Base-by-base conservation (phyloP, 1,284 basidiomycete genomes). In the Ustilago vetiveriae region DNA sequence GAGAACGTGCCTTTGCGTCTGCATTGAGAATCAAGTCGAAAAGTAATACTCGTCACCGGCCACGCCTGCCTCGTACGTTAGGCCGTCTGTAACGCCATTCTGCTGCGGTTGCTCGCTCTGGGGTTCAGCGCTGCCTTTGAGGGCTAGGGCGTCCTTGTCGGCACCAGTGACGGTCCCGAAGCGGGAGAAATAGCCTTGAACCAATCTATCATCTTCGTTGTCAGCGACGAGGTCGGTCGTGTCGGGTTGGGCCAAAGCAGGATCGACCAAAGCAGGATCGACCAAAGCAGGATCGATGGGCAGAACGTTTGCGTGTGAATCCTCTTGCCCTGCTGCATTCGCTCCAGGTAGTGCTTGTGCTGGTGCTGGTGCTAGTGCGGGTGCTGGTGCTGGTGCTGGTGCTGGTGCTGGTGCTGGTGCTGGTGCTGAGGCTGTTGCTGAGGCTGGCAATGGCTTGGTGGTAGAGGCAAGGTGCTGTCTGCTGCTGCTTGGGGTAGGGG, bases 31-130 rank as follows among this genome's bases (percentile, higher is more conserved):
- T 49, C 41, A 66, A 22, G 27, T 59, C 11, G 63, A 66, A 16
- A 66, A 66, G 17, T 59, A 66, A 26, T 66, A 66, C 43, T 66
- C 63, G 37, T 66, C 63, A 3, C 55, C 54, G 0, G 41, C 21
- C 1, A 21, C 29, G 16, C 51, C 62, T 3, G 42, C 46, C 35
- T 44, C 32, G 21, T 23, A 45, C 16, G 33, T 23, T 22, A 19
- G 22, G 22, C 21, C 27, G 22, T 36, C 44, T 16, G 21, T 29
- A 10, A 4, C 29, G 16, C 36, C 36, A 13, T 21, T 21, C 8
- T 6, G 36, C 36, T 37, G 6, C 9, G 36, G 21, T 22, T 4
- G 22, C 33, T 16, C 26, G 3, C 21, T 16, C 37, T 10, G 33
- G 22, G 13, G 26, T 30, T 9, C 32, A 17, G 16, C 22, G n/a